Evolutionary conservation across 164 flowering plant genomes (phyloP).

Genomic region (Magnolia kwangsiensis): DNA sequence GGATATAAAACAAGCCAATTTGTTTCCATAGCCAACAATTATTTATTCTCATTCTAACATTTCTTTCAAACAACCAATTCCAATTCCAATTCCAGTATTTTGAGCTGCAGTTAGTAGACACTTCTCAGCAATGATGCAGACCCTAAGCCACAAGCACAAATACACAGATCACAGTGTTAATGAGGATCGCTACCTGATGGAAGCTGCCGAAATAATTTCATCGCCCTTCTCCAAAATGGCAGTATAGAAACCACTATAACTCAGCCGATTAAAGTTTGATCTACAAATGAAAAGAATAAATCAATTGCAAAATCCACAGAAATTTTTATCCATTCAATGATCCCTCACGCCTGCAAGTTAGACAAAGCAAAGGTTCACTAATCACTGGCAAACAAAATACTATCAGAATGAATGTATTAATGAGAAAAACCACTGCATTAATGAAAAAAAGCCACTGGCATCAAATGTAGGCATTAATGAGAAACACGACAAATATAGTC

Average conservation of each 20-base stretch:
- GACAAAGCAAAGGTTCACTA: not conserved
- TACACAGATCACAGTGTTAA: not conserved
- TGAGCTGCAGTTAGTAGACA: not conserved
- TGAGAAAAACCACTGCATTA: not conserved
- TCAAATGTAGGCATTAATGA: not conserved
- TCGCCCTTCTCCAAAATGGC: constrained; percentile 84
- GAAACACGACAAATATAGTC: not conserved
- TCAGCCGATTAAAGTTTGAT: constrained; percentile 82
- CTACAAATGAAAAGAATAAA: constrained; percentile 30
- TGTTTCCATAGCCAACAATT: not conserved
- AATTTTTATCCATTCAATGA: not conserved
- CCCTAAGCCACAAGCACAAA: not conserved
- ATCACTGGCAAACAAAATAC: not conserved
- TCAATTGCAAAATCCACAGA: not conserved
- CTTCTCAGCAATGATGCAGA: not conserved
- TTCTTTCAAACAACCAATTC: not conserved
- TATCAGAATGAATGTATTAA: not conserved
- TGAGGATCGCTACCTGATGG: constrained; percentile 59
- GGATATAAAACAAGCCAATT: not conserved
- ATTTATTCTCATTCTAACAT: not conserved
- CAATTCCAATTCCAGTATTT: not conserved
- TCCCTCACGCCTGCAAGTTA: not conserved
- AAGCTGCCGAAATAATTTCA: constrained; percentile 87
- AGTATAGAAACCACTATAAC: constrained; percentile 78
- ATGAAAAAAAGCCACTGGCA: not conserved